Conservation (phyloP, 768 basidiomycete species). For the Mrakia gelida region DNA sequence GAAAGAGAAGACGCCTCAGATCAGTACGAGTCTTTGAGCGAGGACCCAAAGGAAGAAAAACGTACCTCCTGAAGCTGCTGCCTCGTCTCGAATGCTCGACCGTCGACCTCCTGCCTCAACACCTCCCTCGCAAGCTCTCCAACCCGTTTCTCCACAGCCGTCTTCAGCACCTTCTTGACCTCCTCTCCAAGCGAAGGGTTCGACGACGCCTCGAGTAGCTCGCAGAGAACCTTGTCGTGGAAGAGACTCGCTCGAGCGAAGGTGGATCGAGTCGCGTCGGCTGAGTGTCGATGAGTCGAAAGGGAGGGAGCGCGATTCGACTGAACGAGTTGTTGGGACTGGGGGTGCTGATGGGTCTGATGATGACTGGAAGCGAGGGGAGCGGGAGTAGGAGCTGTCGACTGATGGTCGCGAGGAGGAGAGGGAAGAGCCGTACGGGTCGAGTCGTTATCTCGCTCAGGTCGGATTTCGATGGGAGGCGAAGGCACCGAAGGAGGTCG, state of each 20-base stretch:
- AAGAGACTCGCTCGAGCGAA: slow-evolving; percentile 2
- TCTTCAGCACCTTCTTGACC: slow-evolving; percentile 5
- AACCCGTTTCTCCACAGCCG: slow-evolving; percentile 10
- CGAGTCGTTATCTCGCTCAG: slow-evolving; percentile 4
- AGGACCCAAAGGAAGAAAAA: not conserved
- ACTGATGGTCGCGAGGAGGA: not conserved
- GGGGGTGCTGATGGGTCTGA: not conserved
- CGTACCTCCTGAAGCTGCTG: not conserved
- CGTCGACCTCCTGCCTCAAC: not conserved
- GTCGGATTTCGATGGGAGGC: not conserved
- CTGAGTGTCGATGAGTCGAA: not conserved
- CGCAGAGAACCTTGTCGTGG: slow-evolving; percentile 15
- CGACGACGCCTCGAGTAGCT: slow-evolving; percentile 15
- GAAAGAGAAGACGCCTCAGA: not conserved
- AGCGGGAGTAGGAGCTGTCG: not conserved
- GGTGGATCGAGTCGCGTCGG: not conserved
- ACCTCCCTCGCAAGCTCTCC: not conserved
- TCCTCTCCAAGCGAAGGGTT: not conserved
- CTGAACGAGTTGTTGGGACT: slow-evolving; percentile 3
- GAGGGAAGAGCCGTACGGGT: not conserved
- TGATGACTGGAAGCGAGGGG: too few relatives aligned
- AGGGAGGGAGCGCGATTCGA: not conserved
- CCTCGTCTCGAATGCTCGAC: not conserved
- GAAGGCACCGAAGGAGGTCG: not conserved
- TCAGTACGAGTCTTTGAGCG: not conserved